Evolutionary conservation across 2,329 filamentous ascomycete species (phyloP).

Genomic region (Paraconiothyrium sp.): DNA sequence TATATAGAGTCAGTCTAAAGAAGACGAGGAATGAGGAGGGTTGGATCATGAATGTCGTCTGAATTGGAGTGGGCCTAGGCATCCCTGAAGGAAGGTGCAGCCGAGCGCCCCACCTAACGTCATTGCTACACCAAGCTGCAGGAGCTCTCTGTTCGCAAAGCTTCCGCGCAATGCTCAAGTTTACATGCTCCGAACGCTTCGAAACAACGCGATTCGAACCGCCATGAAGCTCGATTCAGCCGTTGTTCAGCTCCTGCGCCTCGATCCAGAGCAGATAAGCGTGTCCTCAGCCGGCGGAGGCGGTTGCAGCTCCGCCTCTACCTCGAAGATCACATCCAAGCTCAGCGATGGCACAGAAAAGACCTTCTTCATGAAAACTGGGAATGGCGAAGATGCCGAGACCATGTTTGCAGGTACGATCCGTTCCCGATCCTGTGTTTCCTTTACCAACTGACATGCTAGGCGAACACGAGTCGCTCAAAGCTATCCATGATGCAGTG

Average conservation of each 20-base stretch:
- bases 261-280: conserved; percentile 64
- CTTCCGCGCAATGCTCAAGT: conserved; percentile 4
- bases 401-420: conserved; percentile 73
- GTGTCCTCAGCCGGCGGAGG: conserved; percentile 72
- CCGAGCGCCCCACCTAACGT: conserved; percentile 10
- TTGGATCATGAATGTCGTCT: neutral
- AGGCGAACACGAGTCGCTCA: conserved; percentile 86
- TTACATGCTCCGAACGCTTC: conserved; percentile 17
- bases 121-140: neutral
- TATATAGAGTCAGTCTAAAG: neutral
- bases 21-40: neutral
- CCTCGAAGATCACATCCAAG: conserved; percentile 66
- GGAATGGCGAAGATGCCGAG: conserved; percentile 66
- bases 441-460: conserved; percentile 26
- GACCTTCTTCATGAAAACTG: conserved; percentile 78
- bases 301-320: conserved; percentile 70
- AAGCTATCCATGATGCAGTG: conserved; percentile 77
- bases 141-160: neutral
- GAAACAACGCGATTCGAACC: conserved; percentile 17
- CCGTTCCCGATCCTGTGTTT: neutral
- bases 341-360: conserved; percentile 60
- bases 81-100: neutral
- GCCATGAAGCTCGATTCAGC: conserved; percentile 68
- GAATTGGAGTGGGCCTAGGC: neutral
- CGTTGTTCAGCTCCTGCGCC: conserved; percentile 67